Percentiles rank a stretch among this genome's conserved stretches.
phyloP scores from a whole-genome alignment of 2,329 filamentous ascomycete genomes.

The Diaporthe humulicola region DNA sequence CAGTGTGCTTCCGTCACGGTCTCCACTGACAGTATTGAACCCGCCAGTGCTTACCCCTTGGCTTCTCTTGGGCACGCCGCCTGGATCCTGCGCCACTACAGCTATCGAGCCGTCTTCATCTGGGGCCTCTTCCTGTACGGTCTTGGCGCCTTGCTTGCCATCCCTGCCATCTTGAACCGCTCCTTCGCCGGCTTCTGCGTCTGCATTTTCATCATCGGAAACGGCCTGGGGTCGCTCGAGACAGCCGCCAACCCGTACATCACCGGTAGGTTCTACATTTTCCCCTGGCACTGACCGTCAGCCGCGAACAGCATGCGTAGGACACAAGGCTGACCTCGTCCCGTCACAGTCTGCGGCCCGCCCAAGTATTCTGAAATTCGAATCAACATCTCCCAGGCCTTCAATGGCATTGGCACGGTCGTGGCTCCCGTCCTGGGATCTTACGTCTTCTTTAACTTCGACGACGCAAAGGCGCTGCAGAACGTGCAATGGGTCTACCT shows the following conservation, averaged over 20 bases:
- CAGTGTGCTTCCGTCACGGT: neutral
- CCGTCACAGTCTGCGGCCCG: conserved; percentile 62
- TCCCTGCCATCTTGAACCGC: conserved; percentile 68
- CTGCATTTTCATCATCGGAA: conserved; percentile 80
- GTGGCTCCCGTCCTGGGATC: conserved; percentile 80
- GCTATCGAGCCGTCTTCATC: conserved; percentile 76
- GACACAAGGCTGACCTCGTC: neutral
- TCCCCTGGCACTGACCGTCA: neutral
- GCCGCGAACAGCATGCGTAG: neutral
- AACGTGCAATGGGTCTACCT: conserved; percentile 85
- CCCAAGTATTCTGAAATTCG: conserved; percentile 79
- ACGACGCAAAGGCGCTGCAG: conserved; percentile 67
- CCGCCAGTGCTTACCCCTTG: conserved; percentile 72
- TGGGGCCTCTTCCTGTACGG: conserved; percentile 77
- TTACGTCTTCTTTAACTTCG: conserved; percentile 78
- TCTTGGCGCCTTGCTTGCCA: conserved; percentile 68
- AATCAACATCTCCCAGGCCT: conserved; percentile 82
- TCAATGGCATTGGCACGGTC: conserved; percentile 82
- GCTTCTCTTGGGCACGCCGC: conserved; percentile 77
- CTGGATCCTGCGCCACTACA: conserved; percentile 74
- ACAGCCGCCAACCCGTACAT: conserved; percentile 84
- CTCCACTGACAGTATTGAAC: neutral
- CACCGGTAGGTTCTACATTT: conserved; percentile 56
- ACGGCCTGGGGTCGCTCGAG: conserved; percentile 80
- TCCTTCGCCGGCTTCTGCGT: conserved; percentile 83